Conservation (phyloP, 768 basidiomycete species). For the Tulasnella sp. region DNA sequence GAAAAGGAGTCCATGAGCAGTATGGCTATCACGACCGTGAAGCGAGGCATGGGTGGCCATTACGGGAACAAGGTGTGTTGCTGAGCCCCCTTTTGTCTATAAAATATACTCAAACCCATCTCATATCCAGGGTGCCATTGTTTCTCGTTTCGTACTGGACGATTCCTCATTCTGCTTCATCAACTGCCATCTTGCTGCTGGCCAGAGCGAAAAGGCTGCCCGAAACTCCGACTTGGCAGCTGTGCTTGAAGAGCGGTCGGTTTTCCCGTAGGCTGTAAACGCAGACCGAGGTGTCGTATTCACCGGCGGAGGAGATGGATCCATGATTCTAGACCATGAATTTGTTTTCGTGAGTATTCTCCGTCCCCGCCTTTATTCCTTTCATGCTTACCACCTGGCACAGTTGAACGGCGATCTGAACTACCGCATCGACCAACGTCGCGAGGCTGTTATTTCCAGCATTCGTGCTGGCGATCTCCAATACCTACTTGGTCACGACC, state of each 20-base stretch:
- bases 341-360: conserved; percentile 69
- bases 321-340: conserved; percentile 92
- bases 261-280: conserved; percentile 49
- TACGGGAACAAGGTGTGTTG: conserved; percentile 88
- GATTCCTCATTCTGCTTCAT: conserved; percentile 93
- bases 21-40: conserved; percentile 73
- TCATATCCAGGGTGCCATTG: conserved; percentile 69
- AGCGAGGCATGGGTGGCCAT: conserved; percentile 86
- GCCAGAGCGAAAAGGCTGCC: conserved; percentile 74
- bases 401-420: conserved; percentile 93
- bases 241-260: conserved; percentile 74
- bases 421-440: conserved; percentile 91
- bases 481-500: conserved; percentile 70
- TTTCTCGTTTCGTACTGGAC: conserved; percentile 84
- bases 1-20: conserved; percentile 61
- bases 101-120: neutral
- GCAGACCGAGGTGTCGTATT: conserved; percentile 59
- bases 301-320: conserved; percentile 87
- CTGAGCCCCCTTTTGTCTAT: neutral
- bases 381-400: neutral
- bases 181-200: conserved; percentile 95
- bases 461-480: conserved; percentile 64
- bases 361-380: neutral
- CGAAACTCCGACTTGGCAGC: conserved; percentile 85
- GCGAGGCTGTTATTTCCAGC: conserved; percentile 73